Evolutionary conservation across 176 grass and related monocot species (phyloP).

Genomic region (Themeda triandra): DNA sequence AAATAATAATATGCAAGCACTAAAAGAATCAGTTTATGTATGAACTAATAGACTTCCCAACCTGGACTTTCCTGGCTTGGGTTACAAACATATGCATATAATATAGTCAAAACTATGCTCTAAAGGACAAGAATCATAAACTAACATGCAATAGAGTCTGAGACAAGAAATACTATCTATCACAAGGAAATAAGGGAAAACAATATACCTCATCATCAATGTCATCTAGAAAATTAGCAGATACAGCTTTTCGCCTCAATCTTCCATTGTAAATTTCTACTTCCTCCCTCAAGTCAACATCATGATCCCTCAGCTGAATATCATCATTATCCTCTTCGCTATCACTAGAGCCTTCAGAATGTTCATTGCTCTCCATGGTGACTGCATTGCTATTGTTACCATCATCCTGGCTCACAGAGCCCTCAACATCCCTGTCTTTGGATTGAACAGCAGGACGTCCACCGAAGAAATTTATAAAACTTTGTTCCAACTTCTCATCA

Average conservation of each 20-base stretch:
- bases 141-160: not conserved
- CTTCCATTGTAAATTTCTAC: constrained; percentile 61
- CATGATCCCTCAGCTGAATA: constrained; percentile 26
- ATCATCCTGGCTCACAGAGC: constrained; percentile 22
- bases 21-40: constrained; percentile 4
- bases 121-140: constrained; percentile 9
- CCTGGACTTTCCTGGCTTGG: not conserved
- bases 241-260: constrained; percentile 79
- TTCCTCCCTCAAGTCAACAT: constrained; percentile 63
- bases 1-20: not conserved
- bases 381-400: constrained; percentile 34
- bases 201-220: constrained; percentile 28
- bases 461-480: constrained; percentile 85
- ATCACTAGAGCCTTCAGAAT: constrained; percentile 54
- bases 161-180: constrained; percentile 21
- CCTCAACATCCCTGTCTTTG: constrained; percentile 7
- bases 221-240: constrained; percentile 67
- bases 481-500: constrained; percentile 85
- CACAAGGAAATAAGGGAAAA: constrained; percentile 21
- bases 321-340: constrained; percentile 43
- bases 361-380: constrained; percentile 32
- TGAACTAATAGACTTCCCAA: not conserved
- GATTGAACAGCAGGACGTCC: constrained; percentile 33
- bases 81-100: constrained; percentile 12
- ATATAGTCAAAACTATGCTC: not conserved